Conservation (phyloP, 208 protist species). For the Leishmania braziliensis region DNA sequence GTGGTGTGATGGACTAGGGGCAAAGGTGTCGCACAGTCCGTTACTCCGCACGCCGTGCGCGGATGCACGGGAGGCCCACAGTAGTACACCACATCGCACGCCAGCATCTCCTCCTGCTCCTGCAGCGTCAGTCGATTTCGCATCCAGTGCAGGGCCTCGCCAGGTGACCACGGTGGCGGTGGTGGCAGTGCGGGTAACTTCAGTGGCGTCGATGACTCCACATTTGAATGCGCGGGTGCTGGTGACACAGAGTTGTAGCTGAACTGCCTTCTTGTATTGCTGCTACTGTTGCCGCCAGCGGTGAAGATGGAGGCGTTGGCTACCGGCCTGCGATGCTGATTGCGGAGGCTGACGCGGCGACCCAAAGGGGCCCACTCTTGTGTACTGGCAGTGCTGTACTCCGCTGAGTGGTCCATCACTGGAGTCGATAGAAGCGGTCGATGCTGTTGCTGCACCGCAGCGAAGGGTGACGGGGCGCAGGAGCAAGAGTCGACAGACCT, state of each 20-base stretch:
- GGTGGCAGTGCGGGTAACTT: constrained; percentile 13
- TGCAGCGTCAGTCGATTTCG: constrained; percentile 58
- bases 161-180: constrained; percentile 46
- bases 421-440: not conserved
- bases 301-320: not conserved
- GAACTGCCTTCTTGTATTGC: not conserved
- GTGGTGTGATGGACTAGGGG: not conserved
- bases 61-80: constrained; percentile 58
- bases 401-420: too few relatives aligned
- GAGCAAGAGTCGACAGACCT: not conserved
- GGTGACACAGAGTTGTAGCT: not conserved
- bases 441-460: not conserved
- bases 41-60: constrained; percentile 21
- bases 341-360: not conserved
- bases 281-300: not conserved
- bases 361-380: not conserved
- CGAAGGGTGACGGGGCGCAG: not conserved
- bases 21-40: constrained; percentile 1
- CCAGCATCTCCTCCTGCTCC: constrained; percentile 80
- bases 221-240: not conserved
- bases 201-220: not conserved
- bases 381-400: constrained; percentile 5
- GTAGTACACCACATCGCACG: constrained; percentile 81
- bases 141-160: constrained; percentile 43
- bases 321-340: not conserved